A percentile compares a stretch with the other conserved stretches of the same genome.
phyloP scores from a whole-genome alignment of 495 filamentous ascomycete species.

The Aspergillus nidulans region DNA sequence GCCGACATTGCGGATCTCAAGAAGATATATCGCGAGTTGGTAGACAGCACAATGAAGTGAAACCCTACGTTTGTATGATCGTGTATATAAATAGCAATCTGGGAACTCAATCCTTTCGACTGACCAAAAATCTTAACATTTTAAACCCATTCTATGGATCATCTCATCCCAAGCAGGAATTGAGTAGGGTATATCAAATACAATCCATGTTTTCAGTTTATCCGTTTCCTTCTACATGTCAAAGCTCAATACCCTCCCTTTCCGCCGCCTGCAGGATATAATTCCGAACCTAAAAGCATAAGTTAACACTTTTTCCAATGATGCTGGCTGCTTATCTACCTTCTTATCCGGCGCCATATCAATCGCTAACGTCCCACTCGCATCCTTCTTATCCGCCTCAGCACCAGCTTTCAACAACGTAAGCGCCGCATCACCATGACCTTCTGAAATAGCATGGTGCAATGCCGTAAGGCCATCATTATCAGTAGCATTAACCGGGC shows the following conservation, averaged over 20 bases:
- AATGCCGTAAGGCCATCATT: slow-evolving; percentile 76
- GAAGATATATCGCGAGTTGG: slow-evolving; percentile 88
- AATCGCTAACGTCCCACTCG: slow-evolving; percentile 67
- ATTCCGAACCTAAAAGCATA: slow-evolving; percentile 52
- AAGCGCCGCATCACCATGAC: slow-evolving; percentile 85
- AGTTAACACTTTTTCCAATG: neutral
- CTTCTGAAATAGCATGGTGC: slow-evolving; percentile 92
- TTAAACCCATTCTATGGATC: neutral
- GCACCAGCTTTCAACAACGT: slow-evolving; percentile 79
- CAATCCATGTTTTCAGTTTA: neutral
- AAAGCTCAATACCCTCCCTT: slow-evolving; percentile 75
- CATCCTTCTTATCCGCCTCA: slow-evolving; percentile 72
- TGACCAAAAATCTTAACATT: neutral
- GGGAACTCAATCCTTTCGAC: neutral
- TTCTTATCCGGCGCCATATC: slow-evolving; percentile 80
- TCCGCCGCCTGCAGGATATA: slow-evolving; percentile 80
- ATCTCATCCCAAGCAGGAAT: neutral
- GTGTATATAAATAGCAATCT: slow-evolving; percentile 13
- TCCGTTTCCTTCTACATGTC: neutral
- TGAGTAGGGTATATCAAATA: neutral
- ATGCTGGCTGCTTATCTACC: slow-evolving; percentile 34
- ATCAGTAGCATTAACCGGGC: slow-evolving; percentile 86
- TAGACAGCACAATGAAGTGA: slow-evolving; percentile 74
- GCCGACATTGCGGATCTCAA: slow-evolving; percentile 91
- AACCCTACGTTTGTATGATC: neutral